Evolutionary conservation across 139 green algal genomes (phyloP).

Genomic region (Tetratostichococcus sp.): DNA sequence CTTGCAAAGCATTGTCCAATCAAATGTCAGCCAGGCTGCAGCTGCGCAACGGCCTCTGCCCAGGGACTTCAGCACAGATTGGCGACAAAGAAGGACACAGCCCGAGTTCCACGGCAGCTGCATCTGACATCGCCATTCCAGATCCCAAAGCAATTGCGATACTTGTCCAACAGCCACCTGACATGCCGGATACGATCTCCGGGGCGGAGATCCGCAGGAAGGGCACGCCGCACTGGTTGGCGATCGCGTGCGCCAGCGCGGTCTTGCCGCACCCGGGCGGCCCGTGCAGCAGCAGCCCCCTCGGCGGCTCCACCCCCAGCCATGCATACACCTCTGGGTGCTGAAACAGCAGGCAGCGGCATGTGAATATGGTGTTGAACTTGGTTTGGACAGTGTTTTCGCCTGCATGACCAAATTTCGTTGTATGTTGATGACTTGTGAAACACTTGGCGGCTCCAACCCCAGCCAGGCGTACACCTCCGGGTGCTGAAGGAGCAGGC

Average conservation of each 20-base stretch:
- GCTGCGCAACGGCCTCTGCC: no score
- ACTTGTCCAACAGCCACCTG: conserved; percentile 18
- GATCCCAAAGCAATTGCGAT: not conserved
- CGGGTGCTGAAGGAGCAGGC: not conserved
- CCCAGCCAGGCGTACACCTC: conserved; percentile 83
- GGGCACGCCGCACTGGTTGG: conserved; percentile 84
- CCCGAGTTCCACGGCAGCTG: not conserved
- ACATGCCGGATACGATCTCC: conserved; percentile 79
- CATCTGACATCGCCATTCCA: not conserved
- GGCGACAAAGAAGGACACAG: no score
- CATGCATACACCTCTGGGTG: conserved; percentile 70
- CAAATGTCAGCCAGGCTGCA: no score
- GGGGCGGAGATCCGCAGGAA: conserved; percentile 78
- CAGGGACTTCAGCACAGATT: no score
- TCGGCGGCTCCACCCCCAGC: conserved; percentile 83
- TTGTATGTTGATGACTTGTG: no score
- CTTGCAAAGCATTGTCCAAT: no score
- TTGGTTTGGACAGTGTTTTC: no score
- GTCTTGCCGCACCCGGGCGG: conserved; percentile 87
- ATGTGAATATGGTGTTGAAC: no score
- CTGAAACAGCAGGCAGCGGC: not conserved
- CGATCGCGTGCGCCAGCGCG: conserved; percentile 84
- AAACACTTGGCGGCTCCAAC: no score
- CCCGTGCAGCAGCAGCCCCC: conserved; percentile 87
- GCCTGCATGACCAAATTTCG: no score